These are phyloP conservation scores for Hydrangea macrophylla DNA, from an alignment of 148 eudicot genomes.

Conservation along the genomic window DNA sequence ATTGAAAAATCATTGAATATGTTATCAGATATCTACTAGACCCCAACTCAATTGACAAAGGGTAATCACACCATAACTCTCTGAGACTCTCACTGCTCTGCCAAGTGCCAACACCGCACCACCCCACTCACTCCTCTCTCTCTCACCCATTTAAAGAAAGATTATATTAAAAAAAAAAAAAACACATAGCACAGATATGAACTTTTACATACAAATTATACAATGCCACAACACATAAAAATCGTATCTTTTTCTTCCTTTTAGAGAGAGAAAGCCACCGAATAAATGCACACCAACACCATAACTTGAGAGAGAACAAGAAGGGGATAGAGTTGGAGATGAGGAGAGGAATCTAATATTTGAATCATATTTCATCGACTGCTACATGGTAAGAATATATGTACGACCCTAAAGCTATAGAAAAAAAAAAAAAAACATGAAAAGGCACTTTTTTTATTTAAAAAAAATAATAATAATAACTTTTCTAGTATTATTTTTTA, in stretches of 20 bases:
- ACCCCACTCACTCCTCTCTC: neutral
- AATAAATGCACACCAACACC: constrained; percentile 29
- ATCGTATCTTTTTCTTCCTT: constrained; percentile 28
- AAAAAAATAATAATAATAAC: too few relatives aligned
- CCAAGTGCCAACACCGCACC: constrained; percentile 13
- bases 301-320: neutral
- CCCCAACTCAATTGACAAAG: constrained; percentile 3
- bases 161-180: too few relatives aligned
- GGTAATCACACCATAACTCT: constrained; percentile 6
- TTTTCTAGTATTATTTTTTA: neutral
- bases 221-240: too few relatives aligned
- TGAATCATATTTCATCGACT: constrained; percentile 8
- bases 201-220: neutral
- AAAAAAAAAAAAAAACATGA: neutral
- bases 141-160: neutral
- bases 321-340: constrained; percentile 13
- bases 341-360: constrained; percentile 4
- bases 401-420: neutral
- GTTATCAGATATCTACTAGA: neutral
- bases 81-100: neutral
- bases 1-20: neutral
- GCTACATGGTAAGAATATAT: constrained; percentile 11
- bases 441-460: neutral
- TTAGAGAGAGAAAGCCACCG: constrained; percentile 8
- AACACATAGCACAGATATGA: neutral